These are phyloP conservation scores for Ascocoryne sarcoides DNA, from an alignment of 2,329 filamentous ascomycete genomes.

Conservation along the genomic window DNA sequence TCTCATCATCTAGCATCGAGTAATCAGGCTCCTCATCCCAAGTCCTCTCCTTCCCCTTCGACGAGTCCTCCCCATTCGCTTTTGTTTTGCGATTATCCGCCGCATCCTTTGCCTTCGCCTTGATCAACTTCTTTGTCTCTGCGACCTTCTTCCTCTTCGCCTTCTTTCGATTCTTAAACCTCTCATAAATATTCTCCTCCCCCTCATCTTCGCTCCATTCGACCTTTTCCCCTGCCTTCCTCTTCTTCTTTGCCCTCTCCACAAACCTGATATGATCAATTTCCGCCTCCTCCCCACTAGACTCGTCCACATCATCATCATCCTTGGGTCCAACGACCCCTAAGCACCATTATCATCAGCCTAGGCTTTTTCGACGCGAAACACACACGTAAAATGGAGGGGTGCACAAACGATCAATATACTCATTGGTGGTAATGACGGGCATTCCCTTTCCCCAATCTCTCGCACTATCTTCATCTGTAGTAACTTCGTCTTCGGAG, in stretches of 20 bases:
- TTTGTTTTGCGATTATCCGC: conserved; percentile 17
- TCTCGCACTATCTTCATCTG: conserved; percentile 12
- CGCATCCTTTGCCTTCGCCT: conserved; percentile 36
- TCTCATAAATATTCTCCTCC: conserved; percentile 50
- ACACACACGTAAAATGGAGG: neutral
- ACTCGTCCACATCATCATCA: conserved; percentile 9
- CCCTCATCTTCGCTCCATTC: conserved; percentile 46
- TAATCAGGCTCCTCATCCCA: conserved; percentile 25
- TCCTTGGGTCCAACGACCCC: conserved; percentile 14
- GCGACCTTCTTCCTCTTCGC: conserved; percentile 43
- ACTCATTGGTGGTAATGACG: conserved; percentile 16
- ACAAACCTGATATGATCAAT: neutral
- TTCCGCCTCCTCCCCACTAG: conserved; percentile 16
- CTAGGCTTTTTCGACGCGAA: neutral
- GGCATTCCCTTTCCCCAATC: neutral
- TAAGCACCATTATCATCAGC: conserved; percentile 11
- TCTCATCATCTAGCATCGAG: conserved; percentile 23
- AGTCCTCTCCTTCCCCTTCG: conserved; percentile 19
- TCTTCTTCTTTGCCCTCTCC: conserved; percentile 16
- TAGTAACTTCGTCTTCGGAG: conserved; percentile 7
- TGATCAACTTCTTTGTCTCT: conserved; percentile 37
- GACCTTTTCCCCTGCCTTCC: conserved; percentile 31
- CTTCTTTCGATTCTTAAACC: conserved; percentile 53
- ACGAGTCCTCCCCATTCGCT: conserved; percentile 17
- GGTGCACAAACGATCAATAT: conserved; percentile 20